Conservation (phyloP, 768 basidiomycete species). For the Leccinum fibrillosum region DNA sequence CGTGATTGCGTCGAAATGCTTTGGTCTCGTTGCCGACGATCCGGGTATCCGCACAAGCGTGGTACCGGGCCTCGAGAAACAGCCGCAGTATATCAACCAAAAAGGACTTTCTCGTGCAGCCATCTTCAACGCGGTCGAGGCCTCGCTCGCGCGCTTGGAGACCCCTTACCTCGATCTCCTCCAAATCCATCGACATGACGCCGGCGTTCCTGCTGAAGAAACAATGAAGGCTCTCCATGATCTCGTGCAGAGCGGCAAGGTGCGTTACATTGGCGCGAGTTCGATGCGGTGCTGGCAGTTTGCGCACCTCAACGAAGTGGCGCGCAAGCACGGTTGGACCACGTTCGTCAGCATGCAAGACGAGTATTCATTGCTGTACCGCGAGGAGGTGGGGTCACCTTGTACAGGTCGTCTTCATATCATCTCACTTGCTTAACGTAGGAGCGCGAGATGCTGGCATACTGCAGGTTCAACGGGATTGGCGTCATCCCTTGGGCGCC, state of each 20-base stretch:
- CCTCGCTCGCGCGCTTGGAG: slow-evolving; percentile 34
- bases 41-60: background rate
- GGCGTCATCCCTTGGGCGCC: slow-evolving; percentile 52
- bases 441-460: slow-evolving; percentile 45
- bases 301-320: slow-evolving; percentile 41
- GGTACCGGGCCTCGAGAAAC: background rate
- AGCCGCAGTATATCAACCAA: slow-evolving; percentile 30
- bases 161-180: slow-evolving; percentile 40
- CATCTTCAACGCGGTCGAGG: slow-evolving; percentile 38
- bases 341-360: slow-evolving; percentile 57
- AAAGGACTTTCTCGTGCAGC: slow-evolving; percentile 34
- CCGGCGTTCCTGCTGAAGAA: slow-evolving; percentile 36
- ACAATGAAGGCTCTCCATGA: slow-evolving; percentile 52
- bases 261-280: slow-evolving; percentile 49
- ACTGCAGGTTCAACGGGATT: slow-evolving; percentile 47
- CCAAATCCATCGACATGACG: slow-evolving; percentile 45
- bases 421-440: slow-evolving; percentile 8
- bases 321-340: slow-evolving; percentile 45
- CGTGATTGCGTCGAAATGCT: slow-evolving; percentile 31
- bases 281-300: slow-evolving; percentile 47
- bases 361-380: slow-evolving; percentile 50
- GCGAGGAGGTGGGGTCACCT: slow-evolving; percentile 42
- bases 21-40: slow-evolving; percentile 12
- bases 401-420: background rate
- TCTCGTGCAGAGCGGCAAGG: slow-evolving; percentile 45